Base-by-base conservation (phyloP, 495 filamentous ascomycete species). In the Trichoderma erinaceum region DNA sequence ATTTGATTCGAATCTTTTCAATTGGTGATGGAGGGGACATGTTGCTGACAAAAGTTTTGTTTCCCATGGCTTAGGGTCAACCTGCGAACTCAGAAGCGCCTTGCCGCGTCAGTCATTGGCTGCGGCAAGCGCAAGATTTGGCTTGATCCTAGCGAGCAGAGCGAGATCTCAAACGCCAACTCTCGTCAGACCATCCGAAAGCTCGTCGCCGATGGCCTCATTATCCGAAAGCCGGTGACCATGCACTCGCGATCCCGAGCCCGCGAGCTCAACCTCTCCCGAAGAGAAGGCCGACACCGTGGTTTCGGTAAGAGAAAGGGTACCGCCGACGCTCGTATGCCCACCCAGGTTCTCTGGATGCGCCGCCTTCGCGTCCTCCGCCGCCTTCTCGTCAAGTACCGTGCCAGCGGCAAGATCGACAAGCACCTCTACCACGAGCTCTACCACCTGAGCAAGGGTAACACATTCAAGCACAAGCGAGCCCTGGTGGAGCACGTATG, bases 381-480 rank as follows among this genome's bases (percentile, higher is more conserved):
- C 76, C 94, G 95, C 81, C 90, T 99, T 63, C 88, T 99, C 73
- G 94, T 97, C 86, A 97, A 97, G 85, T 99, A 99, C 87, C 95
- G 95, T 83, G 94, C 93, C 79, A 88, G 89, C 77, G 95, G 95
- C 82, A 99, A 99, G 90, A 99, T 99, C 82, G 95, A 99, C 86
- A 99, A 99, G 88, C 96, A 99, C 86, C 93, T 99, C 66, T 99
- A 99, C 88, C 95, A 99, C 87, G 92, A 97, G 85, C 92, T 99
- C 71, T 99, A 99, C 87, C 93, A 97, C 82, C 84, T 96, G 75
- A 91, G 89, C 89, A 99, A 99, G 93, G 95, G 95, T 96, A 99
- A 99, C 89, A 94, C 95, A 80, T 99, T 99, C 90, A 99, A 99
- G 92, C 95, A 99, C 90, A 99, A 97, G 92, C 90, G 95, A 78